Percentiles rank a stretch among this genome's conserved stretches.
These are phyloP conservation scores for Wickerhamomyces hampshirensis DNA, from an alignment of 805 yeast genomes.

Conservation along the genomic window DNA sequence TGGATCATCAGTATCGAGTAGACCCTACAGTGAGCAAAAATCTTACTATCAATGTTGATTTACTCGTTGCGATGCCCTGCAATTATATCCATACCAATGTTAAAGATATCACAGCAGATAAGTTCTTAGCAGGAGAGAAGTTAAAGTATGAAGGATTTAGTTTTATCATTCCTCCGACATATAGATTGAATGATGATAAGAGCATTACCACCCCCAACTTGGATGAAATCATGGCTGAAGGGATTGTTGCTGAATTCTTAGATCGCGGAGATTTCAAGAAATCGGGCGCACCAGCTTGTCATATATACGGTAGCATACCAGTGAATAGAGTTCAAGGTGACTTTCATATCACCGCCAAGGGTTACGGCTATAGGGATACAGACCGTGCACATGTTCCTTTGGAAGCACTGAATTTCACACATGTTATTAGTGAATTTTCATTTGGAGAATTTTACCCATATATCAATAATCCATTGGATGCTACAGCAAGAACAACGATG, in stretches of 20 bases:
- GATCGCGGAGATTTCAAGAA: conserved; percentile 33
- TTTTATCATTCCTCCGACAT: conserved; percentile 50
- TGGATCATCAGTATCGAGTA: conserved; percentile 74
- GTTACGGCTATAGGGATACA: conserved; percentile 51
- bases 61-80: conserved; percentile 84
- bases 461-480: conserved; percentile 83
- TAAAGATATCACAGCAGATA: conserved; percentile 71
- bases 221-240: conserved; percentile 61
- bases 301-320: conserved; percentile 75
- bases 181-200: conserved; percentile 40
- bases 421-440: conserved; percentile 79
- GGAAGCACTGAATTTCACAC: conserved; percentile 70
- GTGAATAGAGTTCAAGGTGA: conserved; percentile 85
- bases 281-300: conserved; percentile 72
- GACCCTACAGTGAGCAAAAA: conserved; percentile 54
- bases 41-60: conserved; percentile 70
- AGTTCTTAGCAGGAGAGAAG: conserved; percentile 71
- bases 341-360: conserved; percentile 77
- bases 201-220: conserved; percentile 55
- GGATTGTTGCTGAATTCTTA: conserved; percentile 61
- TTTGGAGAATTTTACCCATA: conserved; percentile 89
- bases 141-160: conserved; percentile 63
- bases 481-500: conserved; percentile 54
- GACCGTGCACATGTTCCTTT: conserved; percentile 38
- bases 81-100: conserved; percentile 68